Percentiles rank a stretch among this genome's conserved stretches.
Conservation (phyloP, 78 protist species). For the Dictyostelium intermedium region DNA sequence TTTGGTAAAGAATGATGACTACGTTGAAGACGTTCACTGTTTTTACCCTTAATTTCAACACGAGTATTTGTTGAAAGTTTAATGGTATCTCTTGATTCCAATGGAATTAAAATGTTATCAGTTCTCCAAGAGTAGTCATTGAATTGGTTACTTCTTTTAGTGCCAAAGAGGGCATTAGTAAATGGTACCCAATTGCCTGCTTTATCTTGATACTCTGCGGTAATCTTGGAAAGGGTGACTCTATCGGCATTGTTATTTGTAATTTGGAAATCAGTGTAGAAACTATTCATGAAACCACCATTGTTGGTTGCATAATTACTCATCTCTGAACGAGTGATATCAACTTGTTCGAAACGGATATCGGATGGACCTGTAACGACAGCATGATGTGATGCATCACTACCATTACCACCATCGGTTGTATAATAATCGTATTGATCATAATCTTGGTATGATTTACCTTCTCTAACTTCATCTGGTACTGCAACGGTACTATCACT, state of each 20-base stretch:
- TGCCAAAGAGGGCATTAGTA: conserved; percentile 23
- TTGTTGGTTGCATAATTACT: not conserved
- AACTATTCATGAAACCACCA: conserved; percentile 1
- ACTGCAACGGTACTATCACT: not conserved
- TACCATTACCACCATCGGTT: conserved; percentile 63
- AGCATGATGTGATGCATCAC: not conserved
- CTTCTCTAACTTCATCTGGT: conserved; percentile 29
- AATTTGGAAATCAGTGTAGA: conserved; percentile 64
- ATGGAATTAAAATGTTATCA: conserved; percentile 5
- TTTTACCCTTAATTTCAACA: not conserved
- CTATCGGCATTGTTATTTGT: conserved; percentile 8
- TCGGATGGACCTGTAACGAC: conserved; percentile 3
- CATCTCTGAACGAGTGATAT: conserved; percentile 16
- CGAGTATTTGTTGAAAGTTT: conserved; percentile 25
- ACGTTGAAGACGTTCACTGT: conserved; percentile 19
- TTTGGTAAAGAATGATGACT: conserved; percentile 15
- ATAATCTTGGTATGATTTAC: conserved; percentile 26
- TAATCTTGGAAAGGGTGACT: conserved; percentile 31
- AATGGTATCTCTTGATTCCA: conserved; percentile 26
- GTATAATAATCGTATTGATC: not conserved
- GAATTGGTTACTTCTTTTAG: not conserved
- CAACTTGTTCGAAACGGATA: conserved; percentile 58
- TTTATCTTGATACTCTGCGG: conserved; percentile 34
- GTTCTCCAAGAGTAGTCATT: conserved; percentile 46
- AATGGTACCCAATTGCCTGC: conserved; percentile 36